Percentiles rank a stretch among this genome's conserved stretches.
Conservation (phyloP, 2,329 filamentous ascomycete genomes). For the Aureobasidium sp. region DNA sequence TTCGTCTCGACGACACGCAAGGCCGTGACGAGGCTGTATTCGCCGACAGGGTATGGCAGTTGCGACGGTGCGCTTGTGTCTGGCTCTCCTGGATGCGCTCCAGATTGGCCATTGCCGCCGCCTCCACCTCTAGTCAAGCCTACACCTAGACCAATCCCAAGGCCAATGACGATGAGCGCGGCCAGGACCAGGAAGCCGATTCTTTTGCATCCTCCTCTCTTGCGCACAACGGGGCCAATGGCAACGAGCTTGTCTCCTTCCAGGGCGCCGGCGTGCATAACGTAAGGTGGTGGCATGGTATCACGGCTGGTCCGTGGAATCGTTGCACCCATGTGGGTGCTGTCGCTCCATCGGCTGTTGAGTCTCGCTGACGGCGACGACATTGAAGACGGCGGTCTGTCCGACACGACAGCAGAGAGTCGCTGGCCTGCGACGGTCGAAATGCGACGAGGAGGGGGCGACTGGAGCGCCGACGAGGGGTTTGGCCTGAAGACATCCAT, state of each 20-base stretch:
- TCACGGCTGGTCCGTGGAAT: conserved; percentile 7
- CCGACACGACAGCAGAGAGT: conserved; percentile 34
- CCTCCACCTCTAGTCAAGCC: conserved; percentile 19
- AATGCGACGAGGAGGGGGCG: conserved; percentile 31
- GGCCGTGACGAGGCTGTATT: conserved; percentile 53
- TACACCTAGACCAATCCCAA: conserved; percentile 34
- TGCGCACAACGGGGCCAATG: neutral
- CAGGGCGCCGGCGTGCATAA: neutral
- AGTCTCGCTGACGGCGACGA: neutral
- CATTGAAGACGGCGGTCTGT: conserved; percentile 11
- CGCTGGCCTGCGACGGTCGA: conserved; percentile 35
- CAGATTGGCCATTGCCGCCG: neutral
- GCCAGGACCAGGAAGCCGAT: conserved; percentile 26
- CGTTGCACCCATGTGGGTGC: neutral
- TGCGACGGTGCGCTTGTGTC: conserved; percentile 15
- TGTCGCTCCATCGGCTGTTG: conserved; percentile 3
- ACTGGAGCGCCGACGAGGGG: conserved; percentile 10
- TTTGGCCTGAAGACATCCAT: conserved; percentile 14
- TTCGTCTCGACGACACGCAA: conserved; percentile 45
- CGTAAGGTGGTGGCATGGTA: conserved; percentile 16
- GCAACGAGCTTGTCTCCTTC: neutral
- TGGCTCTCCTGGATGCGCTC: conserved; percentile 14
- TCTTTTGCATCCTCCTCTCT: conserved; percentile 33
- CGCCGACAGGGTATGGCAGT: conserved; percentile 50
- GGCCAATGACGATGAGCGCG: conserved; percentile 25